These are phyloP conservation scores for Ophiostoma tasmaniense DNA, from an alignment of 2,329 filamentous ascomycete genomes.

Conservation along the genomic window DNA sequence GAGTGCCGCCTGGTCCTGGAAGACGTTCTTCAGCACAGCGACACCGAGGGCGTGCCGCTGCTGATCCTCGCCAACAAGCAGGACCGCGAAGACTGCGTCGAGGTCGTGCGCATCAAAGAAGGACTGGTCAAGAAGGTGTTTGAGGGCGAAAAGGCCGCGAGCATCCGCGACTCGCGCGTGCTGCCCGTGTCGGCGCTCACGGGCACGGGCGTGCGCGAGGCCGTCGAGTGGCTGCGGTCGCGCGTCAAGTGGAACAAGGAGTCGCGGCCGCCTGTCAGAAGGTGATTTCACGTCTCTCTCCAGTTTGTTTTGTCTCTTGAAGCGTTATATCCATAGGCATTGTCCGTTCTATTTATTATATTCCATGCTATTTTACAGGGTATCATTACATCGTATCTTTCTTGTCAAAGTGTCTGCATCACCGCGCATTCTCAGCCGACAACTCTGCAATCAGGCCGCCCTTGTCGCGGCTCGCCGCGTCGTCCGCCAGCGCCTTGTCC, in stretches of 20 bases:
- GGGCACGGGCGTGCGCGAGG: constrained; percentile 79
- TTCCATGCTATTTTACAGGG: constrained; percentile 17
- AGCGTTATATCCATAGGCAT: constrained; percentile 1
- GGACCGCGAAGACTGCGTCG: constrained; percentile 92
- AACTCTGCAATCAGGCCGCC: constrained; percentile 70
- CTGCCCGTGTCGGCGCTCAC: constrained; percentile 87
- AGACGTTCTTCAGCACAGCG: constrained; percentile 76
- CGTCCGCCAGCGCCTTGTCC: constrained; percentile 63
- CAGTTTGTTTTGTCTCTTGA: too few relatives aligned
- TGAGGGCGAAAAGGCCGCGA: constrained; percentile 81
- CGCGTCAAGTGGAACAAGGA: constrained; percentile 97
- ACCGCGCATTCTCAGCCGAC: constrained; percentile 77
- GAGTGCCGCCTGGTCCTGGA: constrained; percentile 88
- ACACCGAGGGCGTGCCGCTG: constrained; percentile 84
- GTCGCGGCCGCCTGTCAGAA: constrained; percentile 82
- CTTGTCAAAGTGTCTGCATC: too few relatives aligned
- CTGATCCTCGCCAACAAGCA: constrained; percentile 95
- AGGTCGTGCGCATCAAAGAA: constrained; percentile 96
- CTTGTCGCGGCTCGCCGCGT: constrained; percentile 67
- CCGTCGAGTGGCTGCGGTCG: constrained; percentile 92
- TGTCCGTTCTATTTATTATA: constrained; percentile 10
- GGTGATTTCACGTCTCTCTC: constrained; percentile 36
- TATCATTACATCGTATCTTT: constrained; percentile 19
- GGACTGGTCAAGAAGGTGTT: constrained; percentile 91
- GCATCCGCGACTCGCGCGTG: constrained; percentile 82